Evolutionary conservation across 139 green algal genomes (phyloP).

Genomic region (Eudorina sp.): DNA sequence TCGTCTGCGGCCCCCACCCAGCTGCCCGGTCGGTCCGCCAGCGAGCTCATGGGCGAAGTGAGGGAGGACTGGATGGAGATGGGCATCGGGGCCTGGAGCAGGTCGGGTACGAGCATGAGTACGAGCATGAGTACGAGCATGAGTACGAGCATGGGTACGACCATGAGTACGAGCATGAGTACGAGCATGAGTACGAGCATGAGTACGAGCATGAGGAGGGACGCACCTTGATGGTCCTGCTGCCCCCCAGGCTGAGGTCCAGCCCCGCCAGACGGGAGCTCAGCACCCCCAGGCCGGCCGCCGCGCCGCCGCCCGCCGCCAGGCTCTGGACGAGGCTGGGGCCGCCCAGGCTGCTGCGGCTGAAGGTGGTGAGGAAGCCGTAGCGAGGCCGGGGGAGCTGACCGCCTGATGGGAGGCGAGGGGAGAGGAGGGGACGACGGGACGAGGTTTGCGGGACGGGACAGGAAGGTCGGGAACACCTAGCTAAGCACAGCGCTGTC

Average conservation of each 20-base stretch:
- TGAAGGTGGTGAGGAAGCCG: neutral
- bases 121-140: too few relatives aligned
- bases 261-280: conserved; percentile 14
- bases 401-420: too few relatives aligned
- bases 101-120: too few relatives aligned
- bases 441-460: too few relatives aligned
- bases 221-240: neutral
- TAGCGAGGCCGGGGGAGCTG: neutral
- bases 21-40: neutral
- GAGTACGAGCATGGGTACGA: too few relatives aligned
- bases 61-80: neutral
- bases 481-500: too few relatives aligned
- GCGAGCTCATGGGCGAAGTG: neutral
- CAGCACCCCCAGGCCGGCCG: neutral
- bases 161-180: too few relatives aligned
- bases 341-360: neutral
- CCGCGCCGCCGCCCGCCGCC: neutral
- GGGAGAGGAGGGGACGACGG: too few relatives aligned
- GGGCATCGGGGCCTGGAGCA: neutral
- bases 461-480: too few relatives aligned
- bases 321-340: neutral
- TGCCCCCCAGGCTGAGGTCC: conserved; percentile 27
- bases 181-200: too few relatives aligned
- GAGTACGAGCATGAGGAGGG: neutral
- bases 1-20: neutral